A percentile compares a stretch with the other conserved stretches of the same genome.
phyloP scores from a whole-genome alignment of 305 asterid species.

The Fraxinus sp. region DNA sequence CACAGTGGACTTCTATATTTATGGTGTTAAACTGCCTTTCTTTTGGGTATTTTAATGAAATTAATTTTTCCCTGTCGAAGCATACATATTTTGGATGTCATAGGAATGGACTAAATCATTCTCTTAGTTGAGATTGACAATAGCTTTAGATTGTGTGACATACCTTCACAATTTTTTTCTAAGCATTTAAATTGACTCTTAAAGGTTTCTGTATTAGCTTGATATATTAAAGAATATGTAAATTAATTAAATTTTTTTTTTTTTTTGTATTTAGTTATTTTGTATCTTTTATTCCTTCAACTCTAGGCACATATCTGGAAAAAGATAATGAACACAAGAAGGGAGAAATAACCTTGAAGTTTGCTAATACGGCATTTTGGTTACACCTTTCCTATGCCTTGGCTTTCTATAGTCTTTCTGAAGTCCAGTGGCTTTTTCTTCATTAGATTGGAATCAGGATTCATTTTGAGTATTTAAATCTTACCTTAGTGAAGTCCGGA shows the following conservation, averaged over 20 bases:
- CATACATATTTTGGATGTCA: not conserved
- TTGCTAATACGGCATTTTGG: not conserved
- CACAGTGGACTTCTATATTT: not conserved
- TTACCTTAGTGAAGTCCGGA: not conserved
- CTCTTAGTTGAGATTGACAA: not conserved
- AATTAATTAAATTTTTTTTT: not conserved
- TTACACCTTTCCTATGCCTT: not conserved
- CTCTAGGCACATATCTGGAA: not conserved
- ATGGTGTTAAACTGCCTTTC: not conserved
- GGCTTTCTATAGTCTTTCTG: not conserved
- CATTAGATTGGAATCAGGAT: not conserved
- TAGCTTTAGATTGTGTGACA: not conserved
- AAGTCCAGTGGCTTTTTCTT: not conserved
- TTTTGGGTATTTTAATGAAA: not conserved
- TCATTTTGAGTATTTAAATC: not conserved
- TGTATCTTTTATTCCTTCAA: not conserved
- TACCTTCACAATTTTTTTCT: not conserved
- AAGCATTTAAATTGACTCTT: not conserved
- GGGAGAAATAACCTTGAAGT: not conserved
- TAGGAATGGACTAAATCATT: not conserved
- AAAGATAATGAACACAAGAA: not conserved
- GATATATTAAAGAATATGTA: not conserved
- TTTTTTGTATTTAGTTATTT: not conserved
- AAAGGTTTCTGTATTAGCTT: not conserved
- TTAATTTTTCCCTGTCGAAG: not conserved